Base-by-base conservation (phyloP, 225 moss, liverwort and hornwort genomes). In the Physcomitrium patens region DNA sequence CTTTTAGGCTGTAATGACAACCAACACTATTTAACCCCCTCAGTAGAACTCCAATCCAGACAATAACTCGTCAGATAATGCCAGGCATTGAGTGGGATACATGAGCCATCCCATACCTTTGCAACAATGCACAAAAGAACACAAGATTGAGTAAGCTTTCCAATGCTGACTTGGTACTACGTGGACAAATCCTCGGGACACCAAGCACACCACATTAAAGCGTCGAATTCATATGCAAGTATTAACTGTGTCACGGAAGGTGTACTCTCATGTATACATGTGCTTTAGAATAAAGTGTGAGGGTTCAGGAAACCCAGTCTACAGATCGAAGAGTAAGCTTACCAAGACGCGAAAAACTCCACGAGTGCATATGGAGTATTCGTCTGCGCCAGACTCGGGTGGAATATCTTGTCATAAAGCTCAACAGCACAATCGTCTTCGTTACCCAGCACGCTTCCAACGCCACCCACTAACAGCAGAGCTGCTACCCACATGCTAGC, bases 341-440 rank as follows among this genome's bases (percentile, higher is more conserved):
- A 87, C 86, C 76, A 58, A 27, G 84, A 87, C 66, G 65, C 73
- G 59, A 81, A 81, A 70, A 84, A 87, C 37, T 84, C 81, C 70
- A 87, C 81, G 9, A 87, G 46, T 23, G 86, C 81, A 67, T 61
- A 76, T 0, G 81, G 78, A 20, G 47, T 67, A 50, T 68, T 72
- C 7, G 46, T 58, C 65, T 69, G 55, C 37, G 28, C 70, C 45
- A 84, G 51, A 7, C 68, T 78, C 19, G 77, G 86, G 19, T 62
- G 81, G 70, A 81, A 81, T 72, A 84, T 78, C 76, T 72, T 73
- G 67, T 84, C 84, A 57, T 81, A 81, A 45, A 87, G 76, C 79
- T 87, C 83, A 63, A 83, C 73, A n/a, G 79, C 19, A 28, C 84
- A 87, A 56, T 87, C 86, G 54, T 81, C 86, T 53, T 72, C 67